A percentile compares a stretch with the other conserved stretches of the same genome.
These are phyloP conservation scores for Keithomyces neogunnii DNA, from an alignment of 2,329 filamentous ascomycete species.

Conservation along the genomic window DNA sequence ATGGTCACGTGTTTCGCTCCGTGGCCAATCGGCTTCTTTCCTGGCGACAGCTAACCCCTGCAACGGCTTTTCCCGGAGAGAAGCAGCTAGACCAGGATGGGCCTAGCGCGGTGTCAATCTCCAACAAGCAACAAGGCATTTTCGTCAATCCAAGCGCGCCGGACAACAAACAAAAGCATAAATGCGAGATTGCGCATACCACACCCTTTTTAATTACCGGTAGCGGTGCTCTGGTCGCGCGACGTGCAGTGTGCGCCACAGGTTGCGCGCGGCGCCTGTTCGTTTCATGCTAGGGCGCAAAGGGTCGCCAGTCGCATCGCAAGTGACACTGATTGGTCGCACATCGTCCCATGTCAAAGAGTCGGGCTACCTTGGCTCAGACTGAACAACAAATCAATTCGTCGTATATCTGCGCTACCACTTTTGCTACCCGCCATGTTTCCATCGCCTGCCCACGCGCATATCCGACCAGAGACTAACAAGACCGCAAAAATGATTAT, in stretches of 20 bases:
- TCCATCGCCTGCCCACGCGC: neutral
- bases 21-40: conserved; percentile 8
- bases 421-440: conserved; percentile 3
- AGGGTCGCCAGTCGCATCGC: no score
- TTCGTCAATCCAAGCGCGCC: no score
- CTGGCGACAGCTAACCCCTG: conserved; percentile 1
- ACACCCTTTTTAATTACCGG: no score
- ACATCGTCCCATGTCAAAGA: no score
- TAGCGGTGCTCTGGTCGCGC: no score
- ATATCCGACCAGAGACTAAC: neutral
- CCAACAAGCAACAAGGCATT: neutral
- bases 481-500: conserved; percentile 1
- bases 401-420: conserved; percentile 4
- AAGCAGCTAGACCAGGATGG: neutral
- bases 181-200: no score
- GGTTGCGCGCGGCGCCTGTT: no score
- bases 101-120: neutral
- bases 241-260: no score
- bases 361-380: neutral
- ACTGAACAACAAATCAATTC: neutral
- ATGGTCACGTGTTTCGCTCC: conserved; percentile 2
- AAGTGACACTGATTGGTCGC: no score
- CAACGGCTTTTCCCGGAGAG: conserved; percentile 8
- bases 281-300: no score
- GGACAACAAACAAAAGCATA: no score